Percentiles rank a stretch among this genome's conserved stretches.
Conservation (phyloP, 108 stramenopile genomes). For the Skeletonema marinoi region DNA sequence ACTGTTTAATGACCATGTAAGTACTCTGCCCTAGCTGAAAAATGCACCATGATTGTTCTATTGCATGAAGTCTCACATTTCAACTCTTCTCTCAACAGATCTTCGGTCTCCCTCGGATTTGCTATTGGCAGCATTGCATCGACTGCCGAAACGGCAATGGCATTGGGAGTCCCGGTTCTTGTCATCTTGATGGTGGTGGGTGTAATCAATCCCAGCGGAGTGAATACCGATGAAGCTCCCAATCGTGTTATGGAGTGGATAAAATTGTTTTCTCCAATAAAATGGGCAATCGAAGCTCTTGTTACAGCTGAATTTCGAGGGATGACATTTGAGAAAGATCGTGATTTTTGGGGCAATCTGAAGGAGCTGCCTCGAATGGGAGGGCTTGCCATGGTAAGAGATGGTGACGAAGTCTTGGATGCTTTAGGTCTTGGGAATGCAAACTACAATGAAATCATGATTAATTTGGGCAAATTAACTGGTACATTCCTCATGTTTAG, state of each 20-base stretch:
- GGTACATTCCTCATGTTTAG: constrained; percentile 52
- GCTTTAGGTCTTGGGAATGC: constrained; percentile 67
- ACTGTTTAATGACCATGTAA: constrained; percentile 69
- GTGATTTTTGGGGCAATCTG: constrained; percentile 38
- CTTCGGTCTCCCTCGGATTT: constrained; percentile 80
- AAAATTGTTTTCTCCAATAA: constrained; percentile 67
- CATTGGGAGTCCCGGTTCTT: constrained; percentile 51
- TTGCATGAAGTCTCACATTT: too few relatives aligned
- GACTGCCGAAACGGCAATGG: constrained; percentile 67
- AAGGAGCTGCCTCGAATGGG: constrained; percentile 79
- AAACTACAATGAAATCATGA: constrained; percentile 58
- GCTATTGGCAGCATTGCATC: constrained; percentile 75
- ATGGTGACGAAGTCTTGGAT: constrained; percentile 82
- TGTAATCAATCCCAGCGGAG: constrained; percentile 89
- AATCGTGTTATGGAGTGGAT: constrained; percentile 56
- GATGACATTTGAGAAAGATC: constrained; percentile 62
- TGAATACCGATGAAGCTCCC: constrained; percentile 45
- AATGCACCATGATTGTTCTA: too few relatives aligned
- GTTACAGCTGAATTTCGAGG: constrained; percentile 75
- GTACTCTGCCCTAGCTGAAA: too few relatives aligned
- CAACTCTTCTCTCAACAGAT: background rate
- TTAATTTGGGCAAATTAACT: constrained; percentile 52
- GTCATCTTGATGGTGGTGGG: constrained; percentile 69
- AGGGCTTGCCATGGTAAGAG: constrained; percentile 75
- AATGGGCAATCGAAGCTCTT: constrained; percentile 82